A percentile compares a stretch with the other conserved stretches of the same genome.
These are phyloP conservation scores for Botrytis squamosa DNA, from an alignment of 2,329 filamentous ascomycete species.

Conservation along the genomic window DNA sequence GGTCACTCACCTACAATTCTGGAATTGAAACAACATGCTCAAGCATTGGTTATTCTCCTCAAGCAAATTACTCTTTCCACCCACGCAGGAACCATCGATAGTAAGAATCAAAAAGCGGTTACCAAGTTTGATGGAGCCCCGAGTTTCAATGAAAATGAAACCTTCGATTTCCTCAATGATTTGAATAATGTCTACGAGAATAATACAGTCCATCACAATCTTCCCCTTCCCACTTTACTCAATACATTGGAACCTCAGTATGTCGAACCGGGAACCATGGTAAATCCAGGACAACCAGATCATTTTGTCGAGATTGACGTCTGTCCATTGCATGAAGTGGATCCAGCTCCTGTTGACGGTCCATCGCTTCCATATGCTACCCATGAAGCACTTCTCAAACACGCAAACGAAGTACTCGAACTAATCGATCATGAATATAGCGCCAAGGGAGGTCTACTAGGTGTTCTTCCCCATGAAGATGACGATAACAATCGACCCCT, in stretches of 20 bases:
- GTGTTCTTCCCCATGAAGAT: slow-evolving; percentile 49
- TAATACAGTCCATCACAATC: slow-evolving; percentile 28
- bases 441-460: slow-evolving; percentile 54
- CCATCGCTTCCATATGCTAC: slow-evolving; percentile 34
- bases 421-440: slow-evolving; percentile 59
- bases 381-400: slow-evolving; percentile 47
- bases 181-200: slow-evolving; percentile 47
- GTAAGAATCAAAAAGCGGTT: slow-evolving; percentile 21
- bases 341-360: slow-evolving; percentile 17
- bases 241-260: slow-evolving; percentile 30
- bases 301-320: slow-evolving; percentile 26
- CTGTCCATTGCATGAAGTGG: slow-evolving; percentile 32
- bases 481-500: slow-evolving; percentile 42
- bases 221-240: slow-evolving; percentile 33
- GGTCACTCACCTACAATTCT: slow-evolving; percentile 54
- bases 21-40: slow-evolving; percentile 59
- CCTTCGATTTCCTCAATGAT: slow-evolving; percentile 58
- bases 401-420: slow-evolving; percentile 60
- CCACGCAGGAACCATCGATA: slow-evolving; percentile 33
- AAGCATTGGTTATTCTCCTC: slow-evolving; percentile 56
- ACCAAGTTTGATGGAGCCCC: background rate
- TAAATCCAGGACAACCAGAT: slow-evolving; percentile 12
- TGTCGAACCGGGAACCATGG: background rate
- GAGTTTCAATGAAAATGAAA: slow-evolving; percentile 41
- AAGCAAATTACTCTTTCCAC: slow-evolving; percentile 46